Evolutionary conservation across 495 filamentous ascomycete species (phyloP), one percentile per base, ranked within the genome.

Genomic region (Lasiosphaeria hispida): DNA sequence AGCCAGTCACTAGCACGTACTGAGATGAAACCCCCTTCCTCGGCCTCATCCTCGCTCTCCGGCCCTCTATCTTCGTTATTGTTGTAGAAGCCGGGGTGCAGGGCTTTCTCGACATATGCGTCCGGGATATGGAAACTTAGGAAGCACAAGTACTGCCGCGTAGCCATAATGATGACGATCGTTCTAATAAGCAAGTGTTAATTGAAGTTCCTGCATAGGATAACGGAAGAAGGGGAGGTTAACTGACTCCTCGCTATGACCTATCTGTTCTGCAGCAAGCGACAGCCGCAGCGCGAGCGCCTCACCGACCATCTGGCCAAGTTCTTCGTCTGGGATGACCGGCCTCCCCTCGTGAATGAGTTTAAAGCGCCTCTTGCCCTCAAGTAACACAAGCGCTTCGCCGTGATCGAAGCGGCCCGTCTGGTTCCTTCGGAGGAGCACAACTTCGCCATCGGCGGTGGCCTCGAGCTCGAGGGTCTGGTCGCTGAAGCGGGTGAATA

Each of bases 221-320:
- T n/a, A n/a, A n/a, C n/a, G 37, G 13, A n/a, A n/a, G n/a, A n/a
- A n/a, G n/a, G n/a, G n/a, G n/a, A 43, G 11, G 7, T 43, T n/a
- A n/a, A n/a, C n/a, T n/a, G n/a, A 50, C 47, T 50, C 47, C 13
- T 50, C 7, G n/a, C 6, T 8, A 14, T 6, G 13, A 14, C 7
- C 19, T 35, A 35, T 7, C 47, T 5, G 14, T 15, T 15, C 47
- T 36, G 18, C 23, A 50, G 47, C 18, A 23, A 53, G 51, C 51
- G 38, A 53, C 39, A 42, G 51, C 37, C 51, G 51, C 51, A 53
- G 37, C 51, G 51, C 15, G 18, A 53, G 51, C 38, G 51, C 51
- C 39, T 53, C 51, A 15, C 51, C 51, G 18, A 53, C 51, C 37
- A 53, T 53, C 51, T 53, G 51, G 51, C 37, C 51, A 4, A 53